A percentile compares a stretch with the other conserved stretches of the same genome.
Evolutionary conservation across 768 basidiomycete genomes (phyloP).

Genomic region (Phaffia australis): DNA sequence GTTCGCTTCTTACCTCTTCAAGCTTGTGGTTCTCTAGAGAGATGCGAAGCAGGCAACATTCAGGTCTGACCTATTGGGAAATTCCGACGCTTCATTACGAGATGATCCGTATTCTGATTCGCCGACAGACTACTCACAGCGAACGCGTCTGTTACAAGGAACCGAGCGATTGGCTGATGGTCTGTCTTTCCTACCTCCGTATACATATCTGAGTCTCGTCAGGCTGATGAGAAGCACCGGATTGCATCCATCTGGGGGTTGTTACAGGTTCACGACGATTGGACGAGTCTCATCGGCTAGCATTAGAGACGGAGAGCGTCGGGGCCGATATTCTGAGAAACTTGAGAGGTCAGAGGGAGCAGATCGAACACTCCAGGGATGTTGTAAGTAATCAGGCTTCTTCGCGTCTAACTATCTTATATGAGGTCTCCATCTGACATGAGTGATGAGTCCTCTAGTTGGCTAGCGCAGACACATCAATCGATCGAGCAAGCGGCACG

Average conservation of each 20-base stretch:
- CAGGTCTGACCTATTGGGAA: constrained; percentile 64
- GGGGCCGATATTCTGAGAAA: constrained; percentile 84
- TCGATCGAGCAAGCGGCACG: constrained; percentile 83
- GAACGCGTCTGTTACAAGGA: constrained; percentile 67
- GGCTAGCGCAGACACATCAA: constrained; percentile 70
- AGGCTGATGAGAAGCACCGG: neutral
- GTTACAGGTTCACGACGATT: constrained; percentile 50
- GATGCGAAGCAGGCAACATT: constrained; percentile 60
- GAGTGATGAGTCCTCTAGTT: constrained; percentile 47
- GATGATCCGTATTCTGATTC: constrained; percentile 63
- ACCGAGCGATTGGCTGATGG: constrained; percentile 74
- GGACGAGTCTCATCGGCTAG: constrained; percentile 81
- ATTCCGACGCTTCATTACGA: constrained; percentile 39
- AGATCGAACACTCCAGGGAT: constrained; percentile 83
- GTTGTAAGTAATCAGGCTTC: constrained; percentile 48
- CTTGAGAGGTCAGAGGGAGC: constrained; percentile 76
- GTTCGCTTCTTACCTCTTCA: neutral
- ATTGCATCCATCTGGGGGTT: neutral
- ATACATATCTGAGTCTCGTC: no score
- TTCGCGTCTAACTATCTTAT: constrained; percentile 9
- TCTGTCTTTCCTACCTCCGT: neutral
- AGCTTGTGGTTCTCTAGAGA: constrained; percentile 40
- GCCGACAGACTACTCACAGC: constrained; percentile 45
- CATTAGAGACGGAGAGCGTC: constrained; percentile 90
- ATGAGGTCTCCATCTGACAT: neutral